Evolutionary conservation across 148 eudicot species (phyloP), one percentile per base, ranked within the genome.

Genomic region (Cornus suecica): DNA sequence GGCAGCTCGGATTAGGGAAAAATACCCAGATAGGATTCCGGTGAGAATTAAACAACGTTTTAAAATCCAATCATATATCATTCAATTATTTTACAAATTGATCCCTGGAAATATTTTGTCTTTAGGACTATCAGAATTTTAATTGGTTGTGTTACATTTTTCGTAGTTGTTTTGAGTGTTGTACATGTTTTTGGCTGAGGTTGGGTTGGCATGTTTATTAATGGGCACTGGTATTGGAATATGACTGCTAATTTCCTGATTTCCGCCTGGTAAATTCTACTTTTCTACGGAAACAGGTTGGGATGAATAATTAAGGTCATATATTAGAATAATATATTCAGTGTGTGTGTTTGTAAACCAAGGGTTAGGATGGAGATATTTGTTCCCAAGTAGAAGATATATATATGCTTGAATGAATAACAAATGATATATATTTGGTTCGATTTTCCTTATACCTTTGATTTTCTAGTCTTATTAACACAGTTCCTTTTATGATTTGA

Each of bases 11-110:
- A 92, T 92, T 66, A 88, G 97, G 85, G 97, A 90, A 78, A 92
- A 90, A 76, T 92, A 92, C 83, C 87, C 97, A 3, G 97, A 92
- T 76, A 90, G 97, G 78, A 90, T 92, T 71, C 97, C 97, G 85
- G 97, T 92, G 78, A 85, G 89, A 76, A 71, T 25, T 78, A 24
- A 20, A n/a, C 51, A 2, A 18, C 37, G 24, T 30, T 6, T 68
- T 25, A 66, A 20, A 24, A 70, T 5, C 11, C 11, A 51, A 25
- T 26, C 51, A 23, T 70, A 13, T 48, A 34, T 7, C 8, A 25
- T 45, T 51, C 24, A 70, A 26, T 26, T 48, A 18, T 58, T 22
- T n/a, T 58, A 20, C 23, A 58, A 58, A n/a, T 58, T 58, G 62
- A 58, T 20, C 62, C 24, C 23, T 48, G 15, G 13, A 13, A 48